These are phyloP conservation scores for Iberis pinnata DNA, from an alignment of 345 rosid species.

Conservation along the genomic window DNA sequence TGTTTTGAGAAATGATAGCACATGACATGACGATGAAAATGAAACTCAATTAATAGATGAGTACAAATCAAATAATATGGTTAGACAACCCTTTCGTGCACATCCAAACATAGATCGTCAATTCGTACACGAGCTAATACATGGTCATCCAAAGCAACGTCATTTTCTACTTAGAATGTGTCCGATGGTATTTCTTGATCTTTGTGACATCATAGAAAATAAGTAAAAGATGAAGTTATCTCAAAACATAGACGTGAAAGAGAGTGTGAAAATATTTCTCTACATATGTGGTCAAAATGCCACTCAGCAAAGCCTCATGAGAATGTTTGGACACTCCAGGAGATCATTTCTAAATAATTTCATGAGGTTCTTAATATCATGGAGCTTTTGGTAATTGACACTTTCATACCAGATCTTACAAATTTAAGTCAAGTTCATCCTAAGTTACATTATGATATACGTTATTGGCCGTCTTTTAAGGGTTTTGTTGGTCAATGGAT, in stretches of 20 bases:
- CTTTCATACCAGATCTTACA: neutral
- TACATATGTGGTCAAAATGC: neutral
- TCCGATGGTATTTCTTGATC: neutral
- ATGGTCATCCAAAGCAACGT: neutral
- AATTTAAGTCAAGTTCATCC: neutral
- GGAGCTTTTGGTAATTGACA: neutral
- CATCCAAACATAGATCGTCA: neutral
- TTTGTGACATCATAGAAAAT: neutral
- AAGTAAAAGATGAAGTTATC: no score
- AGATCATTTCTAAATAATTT: neutral
- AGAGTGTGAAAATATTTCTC: no score
- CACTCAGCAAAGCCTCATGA: neutral
- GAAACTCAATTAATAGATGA: neutral
- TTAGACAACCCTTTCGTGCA: neutral
- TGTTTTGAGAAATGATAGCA: neutral
- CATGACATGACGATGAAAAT: no score
- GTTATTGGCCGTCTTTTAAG: neutral
- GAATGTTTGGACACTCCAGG: constrained; percentile 2
- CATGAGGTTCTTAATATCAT: neutral
- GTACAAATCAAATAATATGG: neutral
- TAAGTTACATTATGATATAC: neutral
- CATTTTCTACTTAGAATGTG: neutral
- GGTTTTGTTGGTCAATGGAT: neutral
- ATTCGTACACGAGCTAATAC: neutral
- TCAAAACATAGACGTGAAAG: neutral